These are phyloP conservation scores for Kingdonia uniflora DNA, from an alignment of 164 flowering plant species.

Conservation along the genomic window DNA sequence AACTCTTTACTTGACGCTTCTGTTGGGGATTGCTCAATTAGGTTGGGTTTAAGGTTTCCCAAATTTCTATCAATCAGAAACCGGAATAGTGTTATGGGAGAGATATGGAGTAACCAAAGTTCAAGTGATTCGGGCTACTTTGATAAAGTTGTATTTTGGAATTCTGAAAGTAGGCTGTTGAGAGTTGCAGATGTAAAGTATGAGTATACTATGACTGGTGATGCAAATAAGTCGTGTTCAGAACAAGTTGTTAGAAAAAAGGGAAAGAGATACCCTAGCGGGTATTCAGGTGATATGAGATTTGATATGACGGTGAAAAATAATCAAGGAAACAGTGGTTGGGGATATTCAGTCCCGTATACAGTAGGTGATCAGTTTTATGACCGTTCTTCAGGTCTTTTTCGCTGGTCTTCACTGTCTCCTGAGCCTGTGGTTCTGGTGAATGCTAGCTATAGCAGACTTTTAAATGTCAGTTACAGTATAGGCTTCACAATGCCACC, in stretches of 20 bases:
- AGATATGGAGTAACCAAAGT: conserved; percentile 40
- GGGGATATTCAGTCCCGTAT: conserved; percentile 33
- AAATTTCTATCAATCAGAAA: conserved; percentile 29
- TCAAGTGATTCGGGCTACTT: conserved; percentile 36
- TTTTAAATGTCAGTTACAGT: conserved; percentile 41
- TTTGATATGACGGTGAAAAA: conserved; percentile 28
- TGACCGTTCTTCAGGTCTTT: not conserved
- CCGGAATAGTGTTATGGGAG: conserved; percentile 28
- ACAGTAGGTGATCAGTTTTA: conserved; percentile 26
- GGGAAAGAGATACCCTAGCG: conserved; percentile 30
- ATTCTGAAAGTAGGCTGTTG: conserved; percentile 3
- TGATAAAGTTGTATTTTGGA: conserved; percentile 17
- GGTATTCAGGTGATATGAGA: conserved; percentile 32
- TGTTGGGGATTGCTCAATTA: conserved; percentile 48
- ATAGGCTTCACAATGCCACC: conserved; percentile 15
- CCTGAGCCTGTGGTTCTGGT: conserved; percentile 4
- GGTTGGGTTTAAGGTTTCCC: conserved; percentile 35
- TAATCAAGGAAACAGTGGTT: conserved; percentile 7
- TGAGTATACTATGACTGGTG: conserved; percentile 31
- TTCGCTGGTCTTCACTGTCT: too few species aligned
- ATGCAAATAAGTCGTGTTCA: conserved; percentile 27
- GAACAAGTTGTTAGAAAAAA: conserved; percentile 10
- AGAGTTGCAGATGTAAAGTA: conserved; percentile 28
- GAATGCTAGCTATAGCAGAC: conserved; percentile 10
- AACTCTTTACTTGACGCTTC: conserved; percentile 21